Evolutionary conservation across 2,329 filamentous ascomycete genomes (phyloP), one percentile per base, ranked within the genome.

Genomic region (Colletotrichum sp.): DNA sequence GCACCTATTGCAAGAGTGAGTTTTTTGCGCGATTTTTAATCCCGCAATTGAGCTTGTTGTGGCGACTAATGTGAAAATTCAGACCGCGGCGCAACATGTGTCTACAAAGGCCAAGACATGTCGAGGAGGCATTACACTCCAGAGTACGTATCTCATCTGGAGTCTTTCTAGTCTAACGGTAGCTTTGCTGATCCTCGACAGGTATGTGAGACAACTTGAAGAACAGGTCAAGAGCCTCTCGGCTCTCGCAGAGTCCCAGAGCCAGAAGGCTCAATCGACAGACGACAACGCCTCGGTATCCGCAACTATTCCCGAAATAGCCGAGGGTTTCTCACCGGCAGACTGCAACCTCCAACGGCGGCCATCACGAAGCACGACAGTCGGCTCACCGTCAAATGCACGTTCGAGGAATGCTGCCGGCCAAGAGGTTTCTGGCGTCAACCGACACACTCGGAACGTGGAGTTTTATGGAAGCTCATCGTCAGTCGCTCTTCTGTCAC

Each of bases 381-480:
- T 22, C 10, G 72, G 68, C 16, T 75, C 72, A 13, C 79, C 81
- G 1, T 77, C 71, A 65, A 80, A 75, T 5, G 79, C 81, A 5
- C 79, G 80, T n/a, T 79, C 79, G 0, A 75, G 79, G 2, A 83
- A 83, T 10, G 80, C 79, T 75, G 24, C 82, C 77, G 65, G 83
- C 16, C 79, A 86, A 26, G 86, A 88, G 68, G 82, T 88, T 55
- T 84, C 83, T 6, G 86, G 86, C 32, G 81, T 88, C 48, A 88
- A 88, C 72, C 82, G 82, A 13, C 86, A 88, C 60, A 89, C 87
- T 1, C 84, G 84, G 32, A 85, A 84, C 69, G 84, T 88, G 36
- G 87, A 89, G 76, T 89, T 88, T 48, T 87, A 89, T 74, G 87
- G 88, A 6, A 87, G 84, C 74, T 86, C 87, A 2, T 89, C 88